Base-by-base conservation (phyloP, 2,329 filamentous ascomycete genomes). In the Mycosphaerelloides madeirae region DNA sequence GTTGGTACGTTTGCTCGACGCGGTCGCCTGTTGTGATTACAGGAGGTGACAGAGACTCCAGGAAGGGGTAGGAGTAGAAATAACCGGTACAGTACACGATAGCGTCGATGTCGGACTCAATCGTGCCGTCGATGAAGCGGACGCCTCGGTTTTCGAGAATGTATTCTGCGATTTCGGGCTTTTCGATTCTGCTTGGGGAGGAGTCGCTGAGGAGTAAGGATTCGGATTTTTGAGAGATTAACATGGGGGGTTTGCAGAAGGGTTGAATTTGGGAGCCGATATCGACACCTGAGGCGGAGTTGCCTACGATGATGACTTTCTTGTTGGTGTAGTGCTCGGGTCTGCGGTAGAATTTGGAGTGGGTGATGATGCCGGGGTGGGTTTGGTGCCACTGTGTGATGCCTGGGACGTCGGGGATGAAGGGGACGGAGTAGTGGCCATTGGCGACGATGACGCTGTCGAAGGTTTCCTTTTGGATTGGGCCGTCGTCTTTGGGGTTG, bases 1-100 rank as follows among this genome's bases (percentile, higher is more conserved):
- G 88, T 53, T 87, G 75, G 63, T 89, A 95, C 3, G 90, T 68
- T 28, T 84, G 80, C 49, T 82, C 72, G 1, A 90, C 81, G 20
- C 85, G 77, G 28, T 76, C 77, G 1, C 90, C 90, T 43, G 81
- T 77, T 0, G 78, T 81, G 43, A 90, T 74, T 2, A 88, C 62
- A 0, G 78, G 71, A 0, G 80, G 75, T 1, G 65, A 42, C 3
- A 79, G 59, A 0, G 63, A 63, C 2, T 66, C 63, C 3, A 83
- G 62, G 59, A 95, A 96, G 0, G 89, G 88, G 46, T 85, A 85
- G 4, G 83, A 82, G 67, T 87, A 95, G 44, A 95, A 78, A 59
- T 94, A 97, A 0, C 91, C 91, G 0, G 91, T 96, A 63, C 87
- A 90, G 65, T 91, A 96, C 20, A 97, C 63, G 5, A 96, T 70